phyloP scores from a whole-genome alignment of 83 land plant species.

The Larix sibirica region DNA sequence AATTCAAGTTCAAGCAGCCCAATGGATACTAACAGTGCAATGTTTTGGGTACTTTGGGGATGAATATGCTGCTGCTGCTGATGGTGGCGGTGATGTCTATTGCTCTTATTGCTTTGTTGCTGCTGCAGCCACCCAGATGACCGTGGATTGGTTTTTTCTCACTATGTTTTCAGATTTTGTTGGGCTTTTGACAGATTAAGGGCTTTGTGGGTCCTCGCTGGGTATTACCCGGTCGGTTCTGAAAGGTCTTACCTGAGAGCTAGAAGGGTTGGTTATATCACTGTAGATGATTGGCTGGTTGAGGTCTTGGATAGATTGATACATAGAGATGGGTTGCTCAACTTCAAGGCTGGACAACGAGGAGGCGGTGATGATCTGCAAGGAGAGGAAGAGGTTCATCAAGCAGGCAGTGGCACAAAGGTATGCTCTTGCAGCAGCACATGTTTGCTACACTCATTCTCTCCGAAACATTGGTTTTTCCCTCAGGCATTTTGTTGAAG shows the following conservation, averaged over 20 bases:
- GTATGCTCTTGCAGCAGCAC: constrained; percentile 68
- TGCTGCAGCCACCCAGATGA: constrained; percentile 7
- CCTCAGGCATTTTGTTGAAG: constrained; percentile 49
- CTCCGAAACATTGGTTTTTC: constrained; percentile 59
- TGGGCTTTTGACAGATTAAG: neutral
- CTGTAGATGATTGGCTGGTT: neutral
- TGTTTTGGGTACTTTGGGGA: neutral
- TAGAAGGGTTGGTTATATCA: neutral
- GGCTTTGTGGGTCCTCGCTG: constrained; percentile 4
- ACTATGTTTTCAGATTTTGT: neutral
- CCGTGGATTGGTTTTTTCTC: neutral
- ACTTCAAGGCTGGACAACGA: constrained; percentile 71
- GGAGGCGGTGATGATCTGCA: constrained; percentile 61
- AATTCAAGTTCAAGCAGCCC: neutral
- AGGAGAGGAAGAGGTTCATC: constrained; percentile 62
- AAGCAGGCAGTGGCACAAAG: constrained; percentile 73
- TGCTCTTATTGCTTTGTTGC: too few relatives aligned
- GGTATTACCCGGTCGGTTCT: neutral
- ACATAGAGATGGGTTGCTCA: constrained; percentile 57
- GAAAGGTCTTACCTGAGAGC: neutral
- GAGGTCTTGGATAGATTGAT: neutral
- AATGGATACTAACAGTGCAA: neutral
- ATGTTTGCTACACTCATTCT: constrained; percentile 64
- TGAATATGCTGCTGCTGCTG: neutral
- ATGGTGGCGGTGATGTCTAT: neutral